phyloP scores from a whole-genome alignment of 768 basidiomycete genomes.

The Auricularia auricula-judae region DNA sequence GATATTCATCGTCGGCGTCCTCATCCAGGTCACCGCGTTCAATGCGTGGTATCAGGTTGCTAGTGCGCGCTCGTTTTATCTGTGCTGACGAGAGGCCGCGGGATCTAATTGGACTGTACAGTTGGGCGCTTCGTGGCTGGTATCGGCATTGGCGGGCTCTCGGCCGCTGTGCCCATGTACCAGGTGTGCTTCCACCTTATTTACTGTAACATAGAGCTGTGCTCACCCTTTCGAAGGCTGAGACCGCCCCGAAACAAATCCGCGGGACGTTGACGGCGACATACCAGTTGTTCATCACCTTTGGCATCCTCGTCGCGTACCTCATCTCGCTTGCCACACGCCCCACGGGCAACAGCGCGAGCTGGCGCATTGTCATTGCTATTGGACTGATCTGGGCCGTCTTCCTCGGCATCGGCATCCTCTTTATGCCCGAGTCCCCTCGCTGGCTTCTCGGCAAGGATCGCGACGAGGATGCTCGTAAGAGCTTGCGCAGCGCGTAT shows the following conservation, averaged over 20 bases:
- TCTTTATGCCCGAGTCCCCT: conserved; percentile 61
- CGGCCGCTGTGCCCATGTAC: conserved; percentile 54
- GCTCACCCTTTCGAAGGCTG: conserved; percentile 29
- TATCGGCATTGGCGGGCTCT: conserved; percentile 56
- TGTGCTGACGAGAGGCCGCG: background rate
- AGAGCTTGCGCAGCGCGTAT: conserved; percentile 41
- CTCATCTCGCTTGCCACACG: conserved; percentile 63
- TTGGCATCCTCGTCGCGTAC: conserved; percentile 61
- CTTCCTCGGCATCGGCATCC: conserved; percentile 51
- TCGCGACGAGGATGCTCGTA: conserved; percentile 36
- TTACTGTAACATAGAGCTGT: too few species aligned
- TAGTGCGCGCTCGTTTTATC: conserved; percentile 8
- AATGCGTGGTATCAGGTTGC: conserved; percentile 51
- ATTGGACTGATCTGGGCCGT: conserved; percentile 53
- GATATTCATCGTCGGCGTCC: conserved; percentile 48
- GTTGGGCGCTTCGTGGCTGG: conserved; percentile 58
- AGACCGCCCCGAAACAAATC: conserved; percentile 61
- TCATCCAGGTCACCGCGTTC: conserved; percentile 43
- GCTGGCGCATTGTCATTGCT: conserved; percentile 54
- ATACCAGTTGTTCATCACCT: conserved; percentile 54
- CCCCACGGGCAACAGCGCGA: conserved; percentile 30
- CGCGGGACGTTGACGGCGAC: conserved; percentile 57
- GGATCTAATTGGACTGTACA: conserved; percentile 14
- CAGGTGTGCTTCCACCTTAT: background rate
- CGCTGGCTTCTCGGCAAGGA: conserved; percentile 49